Conservation (phyloP, 75 land plant genomes). For the Picea glauca region DNA sequence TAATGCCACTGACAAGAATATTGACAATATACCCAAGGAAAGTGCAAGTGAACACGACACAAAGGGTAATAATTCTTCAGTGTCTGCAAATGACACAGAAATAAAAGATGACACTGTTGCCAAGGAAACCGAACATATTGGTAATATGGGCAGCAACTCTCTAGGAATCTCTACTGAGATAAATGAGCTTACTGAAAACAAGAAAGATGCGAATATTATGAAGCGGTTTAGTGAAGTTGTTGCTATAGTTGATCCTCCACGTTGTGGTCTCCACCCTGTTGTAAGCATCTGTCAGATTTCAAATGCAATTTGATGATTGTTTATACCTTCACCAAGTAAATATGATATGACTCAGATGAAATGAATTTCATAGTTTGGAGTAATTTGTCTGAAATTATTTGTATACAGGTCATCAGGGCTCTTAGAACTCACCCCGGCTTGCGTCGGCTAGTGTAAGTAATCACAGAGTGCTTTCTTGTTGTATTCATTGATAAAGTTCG, state of each 20-base stretch:
- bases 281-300: slow-evolving; percentile 41
- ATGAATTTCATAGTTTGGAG: not conserved
- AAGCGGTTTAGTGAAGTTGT: slow-evolving; percentile 73
- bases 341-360: not conserved
- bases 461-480: not conserved
- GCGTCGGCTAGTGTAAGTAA: slow-evolving; percentile 81
- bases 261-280: slow-evolving; percentile 86
- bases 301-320: not conserved
- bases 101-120: slow-evolving; percentile 5
- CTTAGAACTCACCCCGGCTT: slow-evolving; percentile 72
- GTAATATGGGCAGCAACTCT: not conserved
- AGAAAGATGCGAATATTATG: slow-evolving; percentile 1
- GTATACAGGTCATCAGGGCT: slow-evolving; percentile 80
- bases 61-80: slow-evolving; percentile 2
- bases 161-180: slow-evolving; percentile 13
- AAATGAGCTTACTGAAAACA: slow-evolving; percentile 9
- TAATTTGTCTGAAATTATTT: not conserved
- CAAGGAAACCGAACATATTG: slow-evolving; percentile 10
- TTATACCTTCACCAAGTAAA: not conserved
- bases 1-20: not conserved
- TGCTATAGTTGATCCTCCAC: slow-evolving; percentile 98
- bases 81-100: not conserved
- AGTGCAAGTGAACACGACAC: slow-evolving; percentile 15
- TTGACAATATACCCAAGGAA: slow-evolving; percentile 10
- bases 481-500: not conserved